These are phyloP conservation scores for Castanospermum australe DNA, from an alignment of 306 rosid genomes.

Conservation along the genomic window DNA sequence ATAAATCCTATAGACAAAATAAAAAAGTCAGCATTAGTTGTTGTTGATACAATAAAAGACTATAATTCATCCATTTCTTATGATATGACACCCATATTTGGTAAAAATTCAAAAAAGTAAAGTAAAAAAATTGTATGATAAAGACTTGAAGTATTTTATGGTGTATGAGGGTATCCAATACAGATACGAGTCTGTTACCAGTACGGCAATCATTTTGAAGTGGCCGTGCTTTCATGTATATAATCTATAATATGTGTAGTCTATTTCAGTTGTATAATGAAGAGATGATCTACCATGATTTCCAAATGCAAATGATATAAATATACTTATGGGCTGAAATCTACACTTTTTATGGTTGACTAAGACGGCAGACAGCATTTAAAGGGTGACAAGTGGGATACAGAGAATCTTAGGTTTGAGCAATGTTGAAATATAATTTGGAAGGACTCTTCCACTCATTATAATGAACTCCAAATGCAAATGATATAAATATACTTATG, in stretches of 20 bases:
- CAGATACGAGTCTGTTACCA: neutral
- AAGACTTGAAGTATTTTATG: neutral
- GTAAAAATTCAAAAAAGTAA: no score
- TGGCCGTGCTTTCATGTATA: neutral
- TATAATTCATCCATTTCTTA: no score
- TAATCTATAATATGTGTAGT: neutral
- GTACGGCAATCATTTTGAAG: neutral
- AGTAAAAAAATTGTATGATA: no score
- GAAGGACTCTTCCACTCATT: no score
- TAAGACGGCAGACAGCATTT: neutral
- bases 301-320: neutral
- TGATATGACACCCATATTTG: no score
- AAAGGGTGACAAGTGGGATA: neutral
- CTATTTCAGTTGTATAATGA: neutral
- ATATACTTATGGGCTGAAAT: neutral
- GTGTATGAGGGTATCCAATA: no score
- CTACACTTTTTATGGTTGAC: conserved; percentile 3
- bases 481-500: neutral
- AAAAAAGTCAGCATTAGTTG: neutral
- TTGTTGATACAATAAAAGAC: neutral
- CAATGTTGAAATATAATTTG: no score
- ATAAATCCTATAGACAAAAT: no score
- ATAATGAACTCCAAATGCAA: neutral
- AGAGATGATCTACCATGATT: neutral
- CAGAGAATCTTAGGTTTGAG: neutral